Conservation (phyloP, 371 early-diverging fungal species). For the Rhizopus delemar region DNA sequence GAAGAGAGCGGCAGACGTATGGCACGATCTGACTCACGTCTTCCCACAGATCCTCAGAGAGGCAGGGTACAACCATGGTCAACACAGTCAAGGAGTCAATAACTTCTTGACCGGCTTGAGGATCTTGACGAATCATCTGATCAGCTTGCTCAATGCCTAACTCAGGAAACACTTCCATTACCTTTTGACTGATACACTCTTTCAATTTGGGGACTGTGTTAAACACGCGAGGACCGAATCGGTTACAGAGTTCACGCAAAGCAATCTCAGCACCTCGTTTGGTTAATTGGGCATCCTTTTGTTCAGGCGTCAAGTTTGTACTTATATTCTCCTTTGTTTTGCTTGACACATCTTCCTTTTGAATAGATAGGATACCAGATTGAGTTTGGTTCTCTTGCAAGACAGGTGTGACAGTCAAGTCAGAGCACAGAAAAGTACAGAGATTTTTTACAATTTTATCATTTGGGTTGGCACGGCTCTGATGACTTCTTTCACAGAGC, state of each 20-base stretch:
- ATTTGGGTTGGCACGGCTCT: slow-evolving; percentile 57
- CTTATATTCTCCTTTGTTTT: slow-evolving; percentile 20
- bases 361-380: slow-evolving; percentile 70
- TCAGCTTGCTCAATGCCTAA: slow-evolving; percentile 33
- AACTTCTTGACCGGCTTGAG: slow-evolving; percentile 64
- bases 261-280: slow-evolving; percentile 85
- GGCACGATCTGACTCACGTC: slow-evolving; percentile 62
- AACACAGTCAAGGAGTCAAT: slow-evolving; percentile 80
- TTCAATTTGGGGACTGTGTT: slow-evolving; percentile 77
- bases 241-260: slow-evolving; percentile 66
- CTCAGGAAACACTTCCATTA: slow-evolving; percentile 41
- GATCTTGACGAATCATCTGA: slow-evolving; percentile 26
- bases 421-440: slow-evolving; percentile 82
- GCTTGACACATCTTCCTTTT: slow-evolving; percentile 40
- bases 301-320: slow-evolving; percentile 43
- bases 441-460: slow-evolving; percentile 90
- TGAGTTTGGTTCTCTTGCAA: slow-evolving; percentile 56
- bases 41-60: slow-evolving; percentile 55
- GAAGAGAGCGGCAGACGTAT: slow-evolving; percentile 64
- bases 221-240: slow-evolving; percentile 75
- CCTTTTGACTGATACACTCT: slow-evolving; percentile 64
- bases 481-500: slow-evolving; percentile 48
- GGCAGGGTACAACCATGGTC: slow-evolving; percentile 65
- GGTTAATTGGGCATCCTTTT: slow-evolving; percentile 61
- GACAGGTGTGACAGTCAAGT: slow-evolving; percentile 72